Evolutionary conservation across 2,329 filamentous ascomycete species (phyloP).

Genomic region (Colletotrichum caudatum): DNA sequence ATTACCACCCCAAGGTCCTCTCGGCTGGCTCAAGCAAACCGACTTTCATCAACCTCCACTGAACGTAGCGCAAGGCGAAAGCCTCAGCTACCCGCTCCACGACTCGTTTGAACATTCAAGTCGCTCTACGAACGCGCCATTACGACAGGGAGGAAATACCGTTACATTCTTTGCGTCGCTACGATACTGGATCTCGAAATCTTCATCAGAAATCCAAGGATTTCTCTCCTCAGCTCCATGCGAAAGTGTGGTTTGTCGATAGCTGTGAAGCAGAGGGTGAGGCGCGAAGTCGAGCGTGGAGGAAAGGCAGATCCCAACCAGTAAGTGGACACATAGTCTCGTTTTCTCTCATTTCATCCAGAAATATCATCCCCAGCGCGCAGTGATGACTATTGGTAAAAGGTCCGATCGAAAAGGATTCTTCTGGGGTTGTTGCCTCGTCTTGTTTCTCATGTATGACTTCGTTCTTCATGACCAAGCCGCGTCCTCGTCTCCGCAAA

Average conservation of each 20-base stretch:
- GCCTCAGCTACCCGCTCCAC: conserved; percentile 31
- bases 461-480: conserved; percentile 42
- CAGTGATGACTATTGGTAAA: conserved; percentile 74
- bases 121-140: conserved; percentile 7
- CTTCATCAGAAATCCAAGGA: not conserved
- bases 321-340: conserved; percentile 12
- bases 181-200: not conserved
- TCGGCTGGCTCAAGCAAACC: conserved; percentile 10
- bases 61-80: conserved; percentile 36
- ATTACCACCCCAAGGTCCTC: conserved; percentile 30
- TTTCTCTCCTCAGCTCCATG: conserved; percentile 19
- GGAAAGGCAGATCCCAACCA: conserved; percentile 5
- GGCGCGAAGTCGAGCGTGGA: conserved; percentile 27
- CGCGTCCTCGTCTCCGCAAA: conserved; percentile 30
- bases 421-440: conserved; percentile 59
- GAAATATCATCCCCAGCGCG: conserved; percentile 8
- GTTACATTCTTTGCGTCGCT: not conserved
- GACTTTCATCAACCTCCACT: conserved; percentile 30
- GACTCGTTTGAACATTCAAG: conserved; percentile 5
- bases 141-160: not conserved
- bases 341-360: not conserved
- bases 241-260: conserved; percentile 19
- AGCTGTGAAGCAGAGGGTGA: conserved; percentile 31
- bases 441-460: conserved; percentile 39
- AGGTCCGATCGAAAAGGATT: conserved; percentile 68